A percentile compares a stretch with the other conserved stretches of the same genome.
These are phyloP conservation scores for Afroboletus lepidellus DNA, from an alignment of 1,284 basidiomycete genomes.

Conservation along the genomic window DNA sequence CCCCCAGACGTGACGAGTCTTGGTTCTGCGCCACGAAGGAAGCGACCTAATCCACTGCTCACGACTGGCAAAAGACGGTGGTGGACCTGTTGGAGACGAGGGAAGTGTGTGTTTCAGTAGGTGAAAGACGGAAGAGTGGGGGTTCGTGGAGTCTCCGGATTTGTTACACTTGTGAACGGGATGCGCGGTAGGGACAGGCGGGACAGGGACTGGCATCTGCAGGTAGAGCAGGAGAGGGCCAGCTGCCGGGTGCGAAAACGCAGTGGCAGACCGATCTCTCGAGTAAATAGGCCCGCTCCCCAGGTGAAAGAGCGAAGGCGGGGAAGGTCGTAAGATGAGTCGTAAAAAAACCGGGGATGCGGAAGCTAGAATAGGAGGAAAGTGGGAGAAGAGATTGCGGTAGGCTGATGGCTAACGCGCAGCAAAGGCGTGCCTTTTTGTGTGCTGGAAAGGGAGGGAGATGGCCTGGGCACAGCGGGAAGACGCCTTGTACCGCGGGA, in stretches of 20 bases:
- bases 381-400: conserved; percentile 29
- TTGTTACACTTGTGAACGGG: conserved; percentile 56
- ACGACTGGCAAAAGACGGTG: conserved; percentile 59
- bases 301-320: conserved; percentile 35
- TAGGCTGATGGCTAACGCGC: conserved; percentile 69
- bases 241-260: conserved; percentile 41
- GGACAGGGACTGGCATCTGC: conserved; percentile 85
- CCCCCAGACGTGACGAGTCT: conserved; percentile 64
- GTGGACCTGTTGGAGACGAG: conserved; percentile 55
- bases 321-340: conserved; percentile 42
- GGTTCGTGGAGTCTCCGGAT: conserved; percentile 41
- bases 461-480: conserved; percentile 39
- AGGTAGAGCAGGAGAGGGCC: conserved; percentile 36
- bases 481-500: conserved; percentile 21
- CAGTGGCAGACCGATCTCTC: conserved; percentile 41
- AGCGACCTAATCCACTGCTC: conserved; percentile 72
- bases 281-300: conserved; percentile 31
- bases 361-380: conserved; percentile 34
- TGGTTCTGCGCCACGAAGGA: conserved; percentile 66
- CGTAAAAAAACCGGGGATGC: conserved; percentile 54
- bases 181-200: conserved; percentile 56
- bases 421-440: conserved; percentile 89
- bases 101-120: conserved; percentile 57
- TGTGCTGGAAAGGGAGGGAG: conserved; percentile 19
- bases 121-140: conserved; percentile 45